phyloP scores from a whole-genome alignment of 2,329 filamentous ascomycete species.

The Trichoderma sp. region DNA sequence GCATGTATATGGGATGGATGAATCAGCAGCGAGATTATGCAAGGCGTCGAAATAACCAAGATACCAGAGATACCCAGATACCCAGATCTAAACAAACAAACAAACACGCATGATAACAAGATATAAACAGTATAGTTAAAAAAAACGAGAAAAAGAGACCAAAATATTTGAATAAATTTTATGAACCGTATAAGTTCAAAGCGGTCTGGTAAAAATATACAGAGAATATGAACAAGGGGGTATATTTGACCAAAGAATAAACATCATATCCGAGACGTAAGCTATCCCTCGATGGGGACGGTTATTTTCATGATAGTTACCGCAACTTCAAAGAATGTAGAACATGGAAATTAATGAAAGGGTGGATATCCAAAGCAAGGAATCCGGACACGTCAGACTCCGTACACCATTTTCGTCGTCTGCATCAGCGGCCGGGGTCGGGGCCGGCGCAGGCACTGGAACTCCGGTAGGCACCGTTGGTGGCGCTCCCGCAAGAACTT shows the following conservation, averaged over 20 bases:
- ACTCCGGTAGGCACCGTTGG: conserved; percentile 2
- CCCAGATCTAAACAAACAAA: background rate
- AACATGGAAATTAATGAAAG: conserved; percentile 1
- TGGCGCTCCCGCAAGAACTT: conserved; percentile 34
- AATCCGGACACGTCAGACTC: background rate
- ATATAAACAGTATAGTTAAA: background rate
- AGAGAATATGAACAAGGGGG: conserved; percentile 13
- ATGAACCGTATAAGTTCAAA: background rate
- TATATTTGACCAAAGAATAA: conserved; percentile 18
- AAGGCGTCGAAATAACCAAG: background rate
- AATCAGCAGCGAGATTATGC: conserved; percentile 22
- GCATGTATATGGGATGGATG: conserved; percentile 21
- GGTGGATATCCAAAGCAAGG: background rate
- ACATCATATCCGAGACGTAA: conserved; percentile 18
- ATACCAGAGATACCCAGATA: background rate
- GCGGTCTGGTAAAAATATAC: background rate
- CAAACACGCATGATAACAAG: background rate
- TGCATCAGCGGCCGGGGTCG: background rate
- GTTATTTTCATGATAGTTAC: background rate
- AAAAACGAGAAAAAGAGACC: background rate
- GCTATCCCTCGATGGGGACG: background rate
- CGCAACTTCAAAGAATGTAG: background rate
- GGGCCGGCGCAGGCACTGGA: conserved; percentile 3
- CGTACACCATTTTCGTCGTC: background rate
- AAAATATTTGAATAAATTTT: background rate